These are phyloP conservation scores for Gleditsia sinensis DNA, from an alignment of 306 rosid species.

Conservation along the genomic window DNA sequence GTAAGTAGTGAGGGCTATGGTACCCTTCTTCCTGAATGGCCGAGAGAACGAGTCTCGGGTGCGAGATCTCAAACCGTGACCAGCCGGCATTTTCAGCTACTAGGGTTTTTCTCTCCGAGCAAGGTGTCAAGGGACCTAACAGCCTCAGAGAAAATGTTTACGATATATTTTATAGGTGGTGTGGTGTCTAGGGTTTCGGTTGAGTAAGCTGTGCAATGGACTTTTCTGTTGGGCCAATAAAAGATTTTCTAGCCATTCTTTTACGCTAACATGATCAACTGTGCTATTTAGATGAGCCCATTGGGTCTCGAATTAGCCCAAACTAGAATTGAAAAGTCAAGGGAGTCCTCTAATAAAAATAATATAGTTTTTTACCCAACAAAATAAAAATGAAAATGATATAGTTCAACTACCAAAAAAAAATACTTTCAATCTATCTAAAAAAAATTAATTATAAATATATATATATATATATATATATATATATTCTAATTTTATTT, in stretches of 20 bases:
- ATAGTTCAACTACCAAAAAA: neutral
- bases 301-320: neutral
- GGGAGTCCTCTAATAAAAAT: no score
- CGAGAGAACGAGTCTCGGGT: conserved; percentile 88
- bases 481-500: no score
- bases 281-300: neutral
- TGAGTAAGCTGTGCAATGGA: neutral
- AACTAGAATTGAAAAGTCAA: no score
- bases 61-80: conserved; percentile 83
- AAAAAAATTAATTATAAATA: no score
- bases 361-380: no score
- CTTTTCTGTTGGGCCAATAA: neutral
- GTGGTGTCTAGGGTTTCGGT: neutral
- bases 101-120: conserved; percentile 32
- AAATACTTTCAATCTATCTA: no score
- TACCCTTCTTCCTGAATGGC: conserved; percentile 99
- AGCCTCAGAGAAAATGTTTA: no score
- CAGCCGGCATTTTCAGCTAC: conserved; percentile 73
- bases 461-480: no score
- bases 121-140: neutral
- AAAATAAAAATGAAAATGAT: no score
- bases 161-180: no score
- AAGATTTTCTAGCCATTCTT: neutral
- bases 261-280: no score
- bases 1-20: conserved; percentile 79